Evolutionary conservation across 768 basidiomycete genomes (phyloP), one percentile per base, ranked within the genome.

Genomic region (Vishniacozyma victoriae): DNA sequence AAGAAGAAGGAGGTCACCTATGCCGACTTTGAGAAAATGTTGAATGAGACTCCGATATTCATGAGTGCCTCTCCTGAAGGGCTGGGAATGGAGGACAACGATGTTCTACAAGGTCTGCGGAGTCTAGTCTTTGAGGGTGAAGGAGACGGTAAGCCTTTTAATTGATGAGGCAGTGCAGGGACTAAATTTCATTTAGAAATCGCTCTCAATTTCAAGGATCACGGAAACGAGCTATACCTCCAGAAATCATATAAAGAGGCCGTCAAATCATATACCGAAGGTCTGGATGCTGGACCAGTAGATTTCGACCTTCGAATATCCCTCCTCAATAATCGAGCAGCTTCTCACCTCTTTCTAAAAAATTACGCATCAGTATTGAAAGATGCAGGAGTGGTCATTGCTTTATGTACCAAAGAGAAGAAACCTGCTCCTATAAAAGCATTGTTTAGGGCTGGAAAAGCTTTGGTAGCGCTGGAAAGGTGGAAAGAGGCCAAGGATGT

Each of bases 181-280:
- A 2, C 41, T 40, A 3, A 25, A 0, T 19, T 29, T 50, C 20
- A 0, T 35, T 22, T 55, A 93, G 95, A 97, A 70, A 76, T 89
- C 55, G 89, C 93, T 1, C 78, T 81, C 52, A 91, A 86, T 64
- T 95, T 96, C 74, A 96, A 95, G 71, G 82, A 88, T 44, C 88
- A 93, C 67, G 95, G 91, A 4, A 97, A 96, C 67, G 90, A 92
- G 46, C 88, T 93, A 62, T 93, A 86, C 75, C 84, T 82, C 57
- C 84, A 84, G 23, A 88, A 87, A 64, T 80, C 87, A 35, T 86
- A 80, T 70, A 80, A 87, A 29, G 91, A 97, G 69, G 95, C 95
- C 0, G 52, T 84, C 6, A 81, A 82, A 0, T 95, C 96, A 70
- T 99, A 97, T 70, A 82, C 84, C 0, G 87, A 92, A 69, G 93